Base-by-base conservation (phyloP, 2,329 filamentous ascomycete genomes). In the Karstenula rhodostoma region DNA sequence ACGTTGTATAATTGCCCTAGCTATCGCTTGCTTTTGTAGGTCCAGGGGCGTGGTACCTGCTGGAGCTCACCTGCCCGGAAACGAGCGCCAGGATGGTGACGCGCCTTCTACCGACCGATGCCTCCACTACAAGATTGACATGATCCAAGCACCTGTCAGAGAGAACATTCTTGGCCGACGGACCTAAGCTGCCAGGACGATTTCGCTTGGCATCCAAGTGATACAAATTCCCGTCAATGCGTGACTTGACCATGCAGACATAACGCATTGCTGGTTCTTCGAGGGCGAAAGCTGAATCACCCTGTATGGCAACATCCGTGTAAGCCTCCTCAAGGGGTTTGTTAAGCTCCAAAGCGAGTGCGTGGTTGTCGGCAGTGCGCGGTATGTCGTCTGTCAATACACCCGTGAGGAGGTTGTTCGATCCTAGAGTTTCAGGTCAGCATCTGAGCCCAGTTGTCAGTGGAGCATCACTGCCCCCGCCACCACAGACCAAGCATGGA, bases 401-500 rank as follows among this genome's bases (percentile, higher is more conserved):
- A 15, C 17, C 35, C 1, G 35, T 37, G 9, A 37, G 35, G 17
- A 37, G 6, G 35, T 13, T 37, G 35, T 15, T 37, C 13, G 35
- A 37, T n/a, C 35, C 35, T 37, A 13, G 13, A n/a, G 6, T 13
- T 17, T 17, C 35, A 37, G 5, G 35, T 37, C 13, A 56, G 22
- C 3, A 29, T 70, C 23, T 66, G 59, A 25, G 13, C 9, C 10
- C 13, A 25, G 12, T 4, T 22, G 13, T 17, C 1, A 3, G 13
- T 5, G 13, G 19, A 9, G 5, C 27, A 32, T 19, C 8, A 15
- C 27, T 29, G 4, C 19, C 19, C 6, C 80, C 70, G 61, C 85
- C 78, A 57, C 96, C 86, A 56, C 89, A 44, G 43, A 47, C 43
- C 22, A 17, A 47, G 25, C 25, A 23, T 86, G 3, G 80, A 79